Conservation (phyloP, 495 filamentous ascomycete genomes). For the Articulospora tetracladia region DNA sequence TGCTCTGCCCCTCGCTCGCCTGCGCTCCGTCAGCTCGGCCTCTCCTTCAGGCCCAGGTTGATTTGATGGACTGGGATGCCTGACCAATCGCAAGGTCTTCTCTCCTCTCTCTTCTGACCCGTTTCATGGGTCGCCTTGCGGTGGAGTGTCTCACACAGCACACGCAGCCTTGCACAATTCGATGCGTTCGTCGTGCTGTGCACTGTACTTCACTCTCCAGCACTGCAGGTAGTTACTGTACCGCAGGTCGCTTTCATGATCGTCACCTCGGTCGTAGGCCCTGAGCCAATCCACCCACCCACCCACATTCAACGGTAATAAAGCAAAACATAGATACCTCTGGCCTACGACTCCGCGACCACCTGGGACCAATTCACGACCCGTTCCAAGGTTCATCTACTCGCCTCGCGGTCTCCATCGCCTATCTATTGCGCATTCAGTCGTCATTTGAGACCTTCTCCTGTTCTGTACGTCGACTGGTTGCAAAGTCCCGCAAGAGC, state of each 20-base stretch:
- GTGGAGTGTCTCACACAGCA: neutral
- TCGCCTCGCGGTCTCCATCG: neutral
- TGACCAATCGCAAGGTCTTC: neutral
- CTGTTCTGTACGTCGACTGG: neutral
- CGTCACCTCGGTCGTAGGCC: too few species aligned
- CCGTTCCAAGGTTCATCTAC: neutral
- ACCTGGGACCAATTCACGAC: too few species aligned
- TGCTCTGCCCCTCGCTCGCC: too few species aligned
- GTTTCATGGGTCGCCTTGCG: too few species aligned
- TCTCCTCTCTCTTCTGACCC: slow-evolving; percentile 2
- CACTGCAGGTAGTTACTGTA: too few species aligned
- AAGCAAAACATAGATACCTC: neutral
- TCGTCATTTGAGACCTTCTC: neutral
- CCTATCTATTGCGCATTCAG: neutral
- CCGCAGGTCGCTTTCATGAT: too few species aligned
- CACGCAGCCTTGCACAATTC: neutral
- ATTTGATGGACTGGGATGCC: neutral
- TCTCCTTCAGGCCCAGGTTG: too few species aligned
- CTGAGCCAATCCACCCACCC: neutral
- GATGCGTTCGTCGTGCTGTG: neutral
- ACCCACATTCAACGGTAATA: neutral
- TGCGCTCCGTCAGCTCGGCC: neutral
- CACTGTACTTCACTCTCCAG: neutral
- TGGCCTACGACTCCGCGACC: neutral
- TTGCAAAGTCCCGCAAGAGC: too few species aligned